Base-by-base conservation (phyloP, 2,329 filamentous ascomycete species). In the Colletotrichum sansevieriae region DNA sequence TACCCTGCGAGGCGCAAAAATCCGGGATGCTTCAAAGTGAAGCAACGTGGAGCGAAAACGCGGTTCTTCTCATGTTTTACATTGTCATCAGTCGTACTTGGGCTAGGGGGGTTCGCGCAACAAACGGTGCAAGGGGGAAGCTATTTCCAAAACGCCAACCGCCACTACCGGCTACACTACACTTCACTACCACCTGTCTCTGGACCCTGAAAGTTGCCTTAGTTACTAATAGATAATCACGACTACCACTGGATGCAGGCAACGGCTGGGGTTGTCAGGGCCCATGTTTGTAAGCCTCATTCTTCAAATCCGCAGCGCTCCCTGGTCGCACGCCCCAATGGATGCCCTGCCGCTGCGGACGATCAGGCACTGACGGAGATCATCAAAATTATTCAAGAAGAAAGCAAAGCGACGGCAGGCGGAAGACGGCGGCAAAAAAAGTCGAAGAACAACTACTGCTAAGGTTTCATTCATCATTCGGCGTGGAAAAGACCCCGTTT, bases 261-360 rank as follows among this genome's bases (percentile, higher is more conserved):
- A 51, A 37, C 25, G 51, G 46, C 65, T 54, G 22, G 65, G 65
- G 46, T 65, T 29, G 54, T 20, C 39, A 41, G 65, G 65, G 51
- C 22, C 65, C 65, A 54, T 46, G 65, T 18, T 59, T 25, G 65
- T 59, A 68, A 65, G 65, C 65, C 65, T 68, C 61, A 65, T 68
- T 68, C 65, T 65, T 63, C 62, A 62, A 11, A 41, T 25, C 25
- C 25, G 35, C 60, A 44, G 60, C n/a, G 2, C 29, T 49, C 43
- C 56, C 37, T 54, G 63, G 37, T 47, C 13, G 44, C 29, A 33
- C 33, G 3, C 13, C 33, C 33, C 56, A 6, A 41, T 29, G 25
- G 15, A 20, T 57, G 51, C 65, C 51, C 25, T 58, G 55, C 59
- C 55, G 64, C 11, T 41, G 51, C 52, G 22, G 65, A 51, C 37